Evolutionary conservation across 2,329 filamentous ascomycete species (phyloP).

Genomic region (Colletotrichum musae): DNA sequence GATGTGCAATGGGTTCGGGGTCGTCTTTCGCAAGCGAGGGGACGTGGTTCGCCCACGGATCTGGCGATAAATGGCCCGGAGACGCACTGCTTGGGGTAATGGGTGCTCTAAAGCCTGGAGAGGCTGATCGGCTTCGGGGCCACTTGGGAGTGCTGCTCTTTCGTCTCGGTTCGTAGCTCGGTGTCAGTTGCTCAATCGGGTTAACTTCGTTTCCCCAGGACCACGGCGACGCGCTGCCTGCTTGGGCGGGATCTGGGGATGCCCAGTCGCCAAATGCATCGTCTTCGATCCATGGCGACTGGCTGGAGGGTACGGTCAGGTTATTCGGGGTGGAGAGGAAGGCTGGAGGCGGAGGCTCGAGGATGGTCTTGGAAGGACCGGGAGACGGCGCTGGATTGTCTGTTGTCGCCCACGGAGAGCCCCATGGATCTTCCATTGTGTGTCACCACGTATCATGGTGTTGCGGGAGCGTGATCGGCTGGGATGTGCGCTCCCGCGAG

Average conservation of each 20-base stretch:
- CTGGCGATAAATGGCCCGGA: conserved; percentile 55
- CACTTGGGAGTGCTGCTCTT: conserved; percentile 57
- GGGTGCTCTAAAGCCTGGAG: conserved; percentile 50
- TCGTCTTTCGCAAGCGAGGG: conserved; percentile 44
- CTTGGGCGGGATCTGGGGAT: conserved; percentile 45
- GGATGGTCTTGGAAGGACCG: conserved; percentile 51
- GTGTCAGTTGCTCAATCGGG: conserved; percentile 45
- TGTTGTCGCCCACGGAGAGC: conserved; percentile 70
- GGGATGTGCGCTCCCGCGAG: conserved; percentile 10
- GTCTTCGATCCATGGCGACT: conserved; percentile 60
- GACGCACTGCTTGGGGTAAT: conserved; percentile 50
- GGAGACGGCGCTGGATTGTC: conserved; percentile 49
- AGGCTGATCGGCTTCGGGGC: conserved; percentile 55
- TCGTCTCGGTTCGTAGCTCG: conserved; percentile 50
- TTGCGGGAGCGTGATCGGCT: conserved; percentile 5
- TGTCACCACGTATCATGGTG: conserved; percentile 35
- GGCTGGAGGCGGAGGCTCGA: conserved; percentile 59
- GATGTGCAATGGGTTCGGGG: conserved; percentile 37
- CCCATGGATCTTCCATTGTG: conserved; percentile 75
- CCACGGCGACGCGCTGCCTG: conserved; percentile 39
- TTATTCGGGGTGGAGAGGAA: conserved; percentile 53
- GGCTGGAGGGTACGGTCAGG: conserved; percentile 44
- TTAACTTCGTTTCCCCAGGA: conserved; percentile 29
- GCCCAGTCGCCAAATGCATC: conserved; percentile 57
- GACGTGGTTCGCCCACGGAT: conserved; percentile 57